Percentiles rank a stretch among this genome's conserved stretches.
These are phyloP conservation scores for Russula olivacea DNA, from an alignment of 768 basidiomycete genomes.

Conservation along the genomic window DNA sequence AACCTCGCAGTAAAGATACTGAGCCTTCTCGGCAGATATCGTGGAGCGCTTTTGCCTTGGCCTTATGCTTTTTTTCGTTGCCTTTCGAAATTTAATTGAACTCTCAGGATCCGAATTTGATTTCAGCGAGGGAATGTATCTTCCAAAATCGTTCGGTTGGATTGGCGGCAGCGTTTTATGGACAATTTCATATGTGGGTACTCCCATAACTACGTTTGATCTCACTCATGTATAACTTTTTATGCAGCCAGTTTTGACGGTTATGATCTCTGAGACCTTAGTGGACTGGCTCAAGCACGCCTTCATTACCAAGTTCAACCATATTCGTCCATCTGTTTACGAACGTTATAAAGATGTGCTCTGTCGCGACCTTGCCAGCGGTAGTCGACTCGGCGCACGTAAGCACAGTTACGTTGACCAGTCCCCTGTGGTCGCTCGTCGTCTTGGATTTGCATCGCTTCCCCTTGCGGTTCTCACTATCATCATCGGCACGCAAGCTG, in stretches of 20 bases:
- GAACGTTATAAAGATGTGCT: slow-evolving; percentile 93
- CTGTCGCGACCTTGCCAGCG: slow-evolving; percentile 85
- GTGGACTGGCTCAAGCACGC: slow-evolving; percentile 99
- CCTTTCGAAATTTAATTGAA: slow-evolving; percentile 92
- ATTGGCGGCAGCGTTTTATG: slow-evolving; percentile 71
- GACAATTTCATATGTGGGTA: slow-evolving; percentile 83
- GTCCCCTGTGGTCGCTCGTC: slow-evolving; percentile 87
- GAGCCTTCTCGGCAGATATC: slow-evolving; percentile 55
- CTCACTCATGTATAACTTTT: slow-evolving; percentile 1
- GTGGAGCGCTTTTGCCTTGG: slow-evolving; percentile 93
- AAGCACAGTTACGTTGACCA: slow-evolving; percentile 96
- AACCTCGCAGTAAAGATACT: neutral
- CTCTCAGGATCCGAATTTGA: slow-evolving; percentile 86
- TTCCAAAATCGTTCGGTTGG: slow-evolving; percentile 84
- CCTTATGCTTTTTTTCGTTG: slow-evolving; percentile 87
- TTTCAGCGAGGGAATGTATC: slow-evolving; percentile 58
- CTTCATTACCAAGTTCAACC: slow-evolving; percentile 99
- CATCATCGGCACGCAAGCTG: slow-evolving; percentile 68
- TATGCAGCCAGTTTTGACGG: slow-evolving; percentile 80
- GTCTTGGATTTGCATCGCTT: slow-evolving; percentile 89
- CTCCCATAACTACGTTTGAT: neutral
- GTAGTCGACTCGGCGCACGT: slow-evolving; percentile 58
- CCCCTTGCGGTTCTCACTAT: slow-evolving; percentile 83
- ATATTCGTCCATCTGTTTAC: slow-evolving; percentile 92
- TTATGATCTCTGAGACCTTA: slow-evolving; percentile 84